Evolutionary conservation across 2,329 filamentous ascomycete genomes (phyloP).

Genomic region (Hymenoscyphus occultus): DNA sequence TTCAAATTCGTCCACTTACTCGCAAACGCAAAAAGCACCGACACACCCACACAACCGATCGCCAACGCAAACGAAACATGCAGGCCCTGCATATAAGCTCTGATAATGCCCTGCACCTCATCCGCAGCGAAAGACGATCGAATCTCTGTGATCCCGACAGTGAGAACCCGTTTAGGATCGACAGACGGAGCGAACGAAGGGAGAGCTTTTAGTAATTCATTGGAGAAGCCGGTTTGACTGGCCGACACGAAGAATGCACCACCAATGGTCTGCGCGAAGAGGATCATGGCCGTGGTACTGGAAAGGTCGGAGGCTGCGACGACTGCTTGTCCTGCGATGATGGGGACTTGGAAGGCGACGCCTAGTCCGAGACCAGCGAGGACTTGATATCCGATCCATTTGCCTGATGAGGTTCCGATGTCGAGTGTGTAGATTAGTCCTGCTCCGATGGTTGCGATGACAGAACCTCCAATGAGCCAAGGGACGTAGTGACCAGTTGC

Average conservation of each 20-base stretch:
- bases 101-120: conserved; percentile 52
- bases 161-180: conserved; percentile 39
- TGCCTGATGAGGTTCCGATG: conserved; percentile 42
- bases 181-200: conserved; percentile 39
- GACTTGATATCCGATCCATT: conserved; percentile 59
- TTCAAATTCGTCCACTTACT: conserved; percentile 40
- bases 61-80: conserved; percentile 61
- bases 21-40: conserved; percentile 37
- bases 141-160: conserved; percentile 54
- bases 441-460: conserved; percentile 40
- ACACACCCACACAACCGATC: conserved; percentile 46
- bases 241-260: conserved; percentile 50
- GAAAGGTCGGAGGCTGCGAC: conserved; percentile 44
- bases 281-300: conserved; percentile 46
- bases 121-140: conserved; percentile 47
- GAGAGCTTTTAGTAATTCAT: conserved; percentile 42
- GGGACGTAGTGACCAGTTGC: conserved; percentile 39
- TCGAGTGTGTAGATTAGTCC: conserved; percentile 55
- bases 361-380: conserved; percentile 55
- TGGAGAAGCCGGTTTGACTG: conserved; percentile 47
- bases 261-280: conserved; percentile 48
- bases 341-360: conserved; percentile 48
- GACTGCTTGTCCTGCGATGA: conserved; percentile 39
- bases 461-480: conserved; percentile 35
- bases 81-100: conserved; percentile 61